These are phyloP conservation scores for Amylocystis lapponica DNA, from an alignment of 768 basidiomycete genomes.

Conservation along the genomic window DNA sequence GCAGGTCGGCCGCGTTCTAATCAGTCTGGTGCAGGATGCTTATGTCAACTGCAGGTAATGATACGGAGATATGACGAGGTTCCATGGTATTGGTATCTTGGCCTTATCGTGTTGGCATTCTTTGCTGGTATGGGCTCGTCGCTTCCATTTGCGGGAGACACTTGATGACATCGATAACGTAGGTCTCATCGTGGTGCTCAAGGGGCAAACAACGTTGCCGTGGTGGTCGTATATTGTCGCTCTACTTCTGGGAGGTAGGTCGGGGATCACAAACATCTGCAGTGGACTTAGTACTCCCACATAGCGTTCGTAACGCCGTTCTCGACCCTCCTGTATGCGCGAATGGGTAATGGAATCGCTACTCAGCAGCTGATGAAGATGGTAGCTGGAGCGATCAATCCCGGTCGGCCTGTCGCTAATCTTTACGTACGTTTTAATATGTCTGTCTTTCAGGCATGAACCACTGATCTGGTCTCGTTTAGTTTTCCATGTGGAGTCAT, in stretches of 20 bases:
- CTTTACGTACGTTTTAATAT: slow-evolving; percentile 41
- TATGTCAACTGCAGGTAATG: slow-evolving; percentile 14
- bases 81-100: slow-evolving; percentile 56
- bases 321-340: slow-evolving; percentile 48
- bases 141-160: neutral
- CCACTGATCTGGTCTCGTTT: neutral
- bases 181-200: slow-evolving; percentile 52
- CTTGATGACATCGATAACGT: slow-evolving; percentile 5
- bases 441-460: neutral
- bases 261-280: slow-evolving; percentile 1
- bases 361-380: slow-evolving; percentile 63
- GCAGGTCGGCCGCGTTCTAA: slow-evolving; percentile 29
- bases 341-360: slow-evolving; percentile 56
- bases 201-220: slow-evolving; percentile 55
- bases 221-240: slow-evolving; percentile 61
- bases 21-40: too few species aligned
- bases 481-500: slow-evolving; percentile 69
- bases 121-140: slow-evolving; percentile 38
- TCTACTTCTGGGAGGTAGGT: slow-evolving; percentile 38
- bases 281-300: neutral
- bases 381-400: slow-evolving; percentile 54
- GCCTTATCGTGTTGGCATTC: slow-evolving; percentile 45
- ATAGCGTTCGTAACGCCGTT: slow-evolving; percentile 37
- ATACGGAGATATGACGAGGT: slow-evolving; percentile 58
- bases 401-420: slow-evolving; percentile 63